Evolutionary conservation across 208 protist species (phyloP).

Genomic region (Trichomonas tenax): DNA sequence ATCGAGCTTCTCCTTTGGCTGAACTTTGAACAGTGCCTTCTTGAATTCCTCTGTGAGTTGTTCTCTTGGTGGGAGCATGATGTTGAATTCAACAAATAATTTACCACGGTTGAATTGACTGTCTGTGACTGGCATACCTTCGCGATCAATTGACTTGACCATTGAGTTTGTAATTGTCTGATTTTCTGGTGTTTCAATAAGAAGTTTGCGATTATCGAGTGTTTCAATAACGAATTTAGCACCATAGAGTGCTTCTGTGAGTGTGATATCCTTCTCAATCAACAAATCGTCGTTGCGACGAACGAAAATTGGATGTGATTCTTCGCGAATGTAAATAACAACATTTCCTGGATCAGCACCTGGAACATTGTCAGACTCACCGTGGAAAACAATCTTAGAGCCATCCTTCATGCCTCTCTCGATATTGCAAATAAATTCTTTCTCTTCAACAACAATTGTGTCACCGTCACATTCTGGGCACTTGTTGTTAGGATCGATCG

Average conservation of each 20-base stretch:
- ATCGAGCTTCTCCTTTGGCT: background rate
- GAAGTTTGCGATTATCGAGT: background rate
- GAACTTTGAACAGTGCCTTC: background rate
- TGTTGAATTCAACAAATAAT: background rate
- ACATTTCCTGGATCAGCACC: background rate
- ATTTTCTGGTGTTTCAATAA: background rate
- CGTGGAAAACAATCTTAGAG: background rate
- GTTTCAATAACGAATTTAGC: background rate
- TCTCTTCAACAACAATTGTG: background rate
- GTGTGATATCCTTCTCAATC: background rate
- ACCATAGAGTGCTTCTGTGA: background rate
- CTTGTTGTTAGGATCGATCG: background rate
- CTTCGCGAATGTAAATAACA: background rate
- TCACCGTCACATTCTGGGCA: background rate
- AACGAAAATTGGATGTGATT: background rate
- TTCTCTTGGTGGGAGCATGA: background rate
- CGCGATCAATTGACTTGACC: background rate
- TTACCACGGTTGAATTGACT: background rate
- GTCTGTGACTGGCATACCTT: background rate
- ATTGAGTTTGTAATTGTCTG: background rate
- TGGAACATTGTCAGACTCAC: background rate
- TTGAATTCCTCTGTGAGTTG: background rate
- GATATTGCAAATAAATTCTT: background rate
- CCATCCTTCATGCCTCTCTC: background rate
- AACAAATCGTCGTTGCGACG: background rate